Evolutionary conservation across 164 flowering plant genomes (phyloP), one percentile per base, ranked within the genome.

Genomic region (Berberis thunbergii): DNA sequence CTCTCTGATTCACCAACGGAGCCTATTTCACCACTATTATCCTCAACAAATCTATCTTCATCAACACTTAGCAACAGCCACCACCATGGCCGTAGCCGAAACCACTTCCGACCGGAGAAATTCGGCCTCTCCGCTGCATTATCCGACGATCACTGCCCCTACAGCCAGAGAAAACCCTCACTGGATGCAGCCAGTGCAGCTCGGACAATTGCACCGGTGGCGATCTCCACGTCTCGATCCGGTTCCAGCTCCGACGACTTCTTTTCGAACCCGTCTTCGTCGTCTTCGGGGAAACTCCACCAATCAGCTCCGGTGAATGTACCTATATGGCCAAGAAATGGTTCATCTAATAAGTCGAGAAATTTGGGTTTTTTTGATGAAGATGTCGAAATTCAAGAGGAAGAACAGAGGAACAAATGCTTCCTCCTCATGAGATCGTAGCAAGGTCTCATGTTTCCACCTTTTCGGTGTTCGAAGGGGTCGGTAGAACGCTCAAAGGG

Each of bases 391-490:
- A 11, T 52, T 3, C 41, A 66, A 6, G 76, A 66, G 41, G 72
- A 63, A 54, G 78, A 71, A 53, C 39, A 38, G 78, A 71, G 11
- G 79, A 67, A 49, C 76, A 74, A 67, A 75, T 81, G 81, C 74
- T 81, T 54, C 87, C 87, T 6, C 87, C 87, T 46, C 87, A 83
- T 64, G 83, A 79, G 77, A 81, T 81, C 12, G 83, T 81, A 53
- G 84, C 83, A 40, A 73, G 79, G 66, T 75, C 86, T 13, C 81
- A 76, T 45, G 62, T 63, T 53, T 62, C 64, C 45, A 75, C 83
- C 49, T 82, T 76, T 63, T 84, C 88, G 46, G 83, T 84, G 64
- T 74, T 84, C 42, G 88, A 84, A 71, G 88, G 88, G n/a, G 83
- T 66, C n/a, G 88, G 88, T 1, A 63, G 88, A 74, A 84, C 88